Evolutionary conservation across 768 basidiomycete genomes (phyloP).

Genomic region (Wakefieldia striispora): DNA sequence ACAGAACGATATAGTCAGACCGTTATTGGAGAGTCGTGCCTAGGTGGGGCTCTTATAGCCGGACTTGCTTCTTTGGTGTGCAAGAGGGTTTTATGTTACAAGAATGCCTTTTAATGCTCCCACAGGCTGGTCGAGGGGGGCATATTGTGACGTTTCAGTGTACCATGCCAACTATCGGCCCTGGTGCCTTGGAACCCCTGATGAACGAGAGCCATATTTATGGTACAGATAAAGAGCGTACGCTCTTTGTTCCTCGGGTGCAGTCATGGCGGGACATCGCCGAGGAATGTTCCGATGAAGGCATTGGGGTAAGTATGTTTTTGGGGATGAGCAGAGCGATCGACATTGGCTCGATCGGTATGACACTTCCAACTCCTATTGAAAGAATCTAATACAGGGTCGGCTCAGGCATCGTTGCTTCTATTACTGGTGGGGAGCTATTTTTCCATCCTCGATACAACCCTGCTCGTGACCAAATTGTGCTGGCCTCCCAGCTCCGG

Average conservation of each 20-base stretch:
- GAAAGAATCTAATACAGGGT: constrained; percentile 3
- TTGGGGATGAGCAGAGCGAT: constrained; percentile 75
- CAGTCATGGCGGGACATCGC: constrained; percentile 78
- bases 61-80: constrained; percentile 71
- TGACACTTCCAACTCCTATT: constrained; percentile 18
- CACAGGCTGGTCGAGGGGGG: constrained; percentile 67
- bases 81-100: constrained; percentile 15
- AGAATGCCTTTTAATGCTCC: constrained; percentile 7
- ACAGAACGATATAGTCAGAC: constrained; percentile 58
- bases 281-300: constrained; percentile 85
- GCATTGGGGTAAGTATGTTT: constrained; percentile 89
- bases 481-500: constrained; percentile 73
- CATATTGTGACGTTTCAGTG: constrained; percentile 73
- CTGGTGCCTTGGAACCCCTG: constrained; percentile 61
- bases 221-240: constrained; percentile 84
- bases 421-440: constrained; percentile 83
- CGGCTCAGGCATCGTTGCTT: constrained; percentile 55
- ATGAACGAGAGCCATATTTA: constrained; percentile 64
- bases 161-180: constrained; percentile 66
- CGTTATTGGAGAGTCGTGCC: constrained; percentile 52
- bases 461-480: constrained; percentile 56
- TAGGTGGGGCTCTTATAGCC: constrained; percentile 76
- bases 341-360: constrained; percentile 86
- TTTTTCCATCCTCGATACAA: constrained; percentile 93
- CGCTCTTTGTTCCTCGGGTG: constrained; percentile 76